Evolutionary conservation across 2,329 filamentous ascomycete genomes (phyloP).

Genomic region (Coccinonectria pachysandricola): DNA sequence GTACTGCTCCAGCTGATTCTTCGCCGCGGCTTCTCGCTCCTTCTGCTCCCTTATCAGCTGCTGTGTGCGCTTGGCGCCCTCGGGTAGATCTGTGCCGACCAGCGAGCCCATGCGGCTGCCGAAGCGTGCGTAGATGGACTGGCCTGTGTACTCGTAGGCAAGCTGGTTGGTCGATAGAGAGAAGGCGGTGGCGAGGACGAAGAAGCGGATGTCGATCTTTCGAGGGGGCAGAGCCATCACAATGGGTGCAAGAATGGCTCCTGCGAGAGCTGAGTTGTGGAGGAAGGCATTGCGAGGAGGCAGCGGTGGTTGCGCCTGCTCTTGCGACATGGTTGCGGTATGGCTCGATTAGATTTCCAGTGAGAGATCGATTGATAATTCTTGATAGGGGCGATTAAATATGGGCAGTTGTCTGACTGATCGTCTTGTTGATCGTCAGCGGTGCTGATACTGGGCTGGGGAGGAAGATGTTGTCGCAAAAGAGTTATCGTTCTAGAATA

Average conservation of each 20-base stretch:
- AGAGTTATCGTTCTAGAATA: no score
- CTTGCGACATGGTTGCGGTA: slow-evolving; percentile 20
- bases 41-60: slow-evolving; percentile 36
- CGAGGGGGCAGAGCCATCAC: slow-evolving; percentile 42
- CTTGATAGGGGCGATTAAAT: no score
- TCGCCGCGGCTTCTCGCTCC: slow-evolving; percentile 25
- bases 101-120: slow-evolving; percentile 32
- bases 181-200: slow-evolving; percentile 38
- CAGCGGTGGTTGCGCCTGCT: slow-evolving; percentile 16
- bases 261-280: slow-evolving; percentile 38
- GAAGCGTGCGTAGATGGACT: slow-evolving; percentile 40
- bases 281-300: slow-evolving; percentile 27
- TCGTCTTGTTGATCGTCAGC: slow-evolving; percentile 1
- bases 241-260: slow-evolving; percentile 36
- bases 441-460: not conserved
- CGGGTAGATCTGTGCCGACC: slow-evolving; percentile 44
- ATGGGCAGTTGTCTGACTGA: slow-evolving; percentile 1
- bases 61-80: slow-evolving; percentile 40
- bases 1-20: slow-evolving; percentile 6
- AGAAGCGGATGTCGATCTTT: slow-evolving; percentile 38
- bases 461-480: slow-evolving; percentile 1
- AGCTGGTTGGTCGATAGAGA: slow-evolving; percentile 46
- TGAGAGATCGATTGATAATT: no score
- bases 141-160: slow-evolving; percentile 45
- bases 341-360: no score